Evolutionary conservation across 2,329 filamentous ascomycete genomes (phyloP).

Genomic region (Ophiocordyceps sinensis): DNA sequence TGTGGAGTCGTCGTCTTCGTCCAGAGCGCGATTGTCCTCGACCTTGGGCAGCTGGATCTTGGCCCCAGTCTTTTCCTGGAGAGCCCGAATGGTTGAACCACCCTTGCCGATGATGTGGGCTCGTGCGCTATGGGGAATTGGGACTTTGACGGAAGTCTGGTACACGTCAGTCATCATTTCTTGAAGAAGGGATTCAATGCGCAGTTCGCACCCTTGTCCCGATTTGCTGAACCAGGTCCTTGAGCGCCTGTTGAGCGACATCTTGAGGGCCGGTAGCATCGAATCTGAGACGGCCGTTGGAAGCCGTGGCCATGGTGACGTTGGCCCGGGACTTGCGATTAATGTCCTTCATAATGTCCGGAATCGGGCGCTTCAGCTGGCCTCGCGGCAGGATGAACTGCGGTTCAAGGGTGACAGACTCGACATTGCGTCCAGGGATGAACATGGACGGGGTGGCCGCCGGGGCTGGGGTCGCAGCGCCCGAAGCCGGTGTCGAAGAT

Average conservation of each 20-base stretch:
- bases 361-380: constrained; percentile 72
- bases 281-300: constrained; percentile 62
- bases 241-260: constrained; percentile 73
- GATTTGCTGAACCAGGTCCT: constrained; percentile 77
- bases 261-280: constrained; percentile 75
- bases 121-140: constrained; percentile 70
- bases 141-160: constrained; percentile 49
- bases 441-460: constrained; percentile 37
- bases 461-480: constrained; percentile 27
- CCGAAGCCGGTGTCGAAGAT: constrained; percentile 49
- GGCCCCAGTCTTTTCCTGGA: constrained; percentile 81
- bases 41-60: constrained; percentile 78
- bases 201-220: constrained; percentile 56
- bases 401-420: constrained; percentile 59
- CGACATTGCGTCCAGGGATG: constrained; percentile 71
- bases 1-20: constrained; percentile 58
- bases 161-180: constrained; percentile 1
- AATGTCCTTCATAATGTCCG: constrained; percentile 79
- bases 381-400: constrained; percentile 61
- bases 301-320: constrained; percentile 61
- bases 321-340: constrained; percentile 83
- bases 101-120: constrained; percentile 88
- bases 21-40: constrained; percentile 43
- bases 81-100: constrained; percentile 76
- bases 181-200: constrained; percentile 9